phyloP scores from a whole-genome alignment of 2,329 filamentous ascomycete species.

The Aspergillus fumigatus region DNA sequence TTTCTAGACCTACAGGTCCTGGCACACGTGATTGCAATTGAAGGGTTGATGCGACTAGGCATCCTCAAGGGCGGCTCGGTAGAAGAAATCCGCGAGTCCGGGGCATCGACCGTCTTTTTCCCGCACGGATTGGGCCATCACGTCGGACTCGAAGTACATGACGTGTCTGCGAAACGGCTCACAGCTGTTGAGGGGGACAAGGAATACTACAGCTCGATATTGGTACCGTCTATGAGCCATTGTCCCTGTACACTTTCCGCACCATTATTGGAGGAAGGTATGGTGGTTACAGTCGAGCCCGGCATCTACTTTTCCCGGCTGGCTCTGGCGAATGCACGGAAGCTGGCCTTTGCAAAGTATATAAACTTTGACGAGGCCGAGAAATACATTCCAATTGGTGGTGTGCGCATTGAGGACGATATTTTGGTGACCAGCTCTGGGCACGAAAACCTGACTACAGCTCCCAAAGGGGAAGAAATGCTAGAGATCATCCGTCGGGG shows the following conservation, averaged over 20 bases:
- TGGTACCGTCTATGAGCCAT: conserved; percentile 14
- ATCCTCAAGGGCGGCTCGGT: conserved; percentile 63
- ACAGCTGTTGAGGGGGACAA: conserved; percentile 22
- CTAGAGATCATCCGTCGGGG: conserved; percentile 34
- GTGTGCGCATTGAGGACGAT: conserved; percentile 51
- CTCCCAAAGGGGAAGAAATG: conserved; percentile 60
- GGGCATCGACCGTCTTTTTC: conserved; percentile 38
- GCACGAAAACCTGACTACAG: conserved; percentile 68
- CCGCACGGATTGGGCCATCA: conserved; percentile 56
- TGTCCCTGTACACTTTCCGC: conserved; percentile 32
- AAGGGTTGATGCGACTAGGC: conserved; percentile 70
- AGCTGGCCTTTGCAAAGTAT: conserved; percentile 28
- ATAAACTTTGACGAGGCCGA: conserved; percentile 38
- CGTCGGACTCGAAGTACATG: conserved; percentile 45
- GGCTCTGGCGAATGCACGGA: conserved; percentile 32
- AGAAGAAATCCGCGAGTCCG: conserved; percentile 42
- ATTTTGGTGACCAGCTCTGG: conserved; percentile 66
- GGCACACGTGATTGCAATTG: conserved; percentile 77
- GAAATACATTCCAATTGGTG: conserved; percentile 40
- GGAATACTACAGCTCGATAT: conserved; percentile 10
- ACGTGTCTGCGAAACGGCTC: conserved; percentile 36
- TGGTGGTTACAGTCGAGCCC: conserved; percentile 55
- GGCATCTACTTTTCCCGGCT: conserved; percentile 45
- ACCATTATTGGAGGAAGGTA: conserved; percentile 45
- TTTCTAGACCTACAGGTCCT: conserved; percentile 80